phyloP scores from a whole-genome alignment of 1,139 yeast genomes.

The Saccharomyces pastorianus region DNA sequence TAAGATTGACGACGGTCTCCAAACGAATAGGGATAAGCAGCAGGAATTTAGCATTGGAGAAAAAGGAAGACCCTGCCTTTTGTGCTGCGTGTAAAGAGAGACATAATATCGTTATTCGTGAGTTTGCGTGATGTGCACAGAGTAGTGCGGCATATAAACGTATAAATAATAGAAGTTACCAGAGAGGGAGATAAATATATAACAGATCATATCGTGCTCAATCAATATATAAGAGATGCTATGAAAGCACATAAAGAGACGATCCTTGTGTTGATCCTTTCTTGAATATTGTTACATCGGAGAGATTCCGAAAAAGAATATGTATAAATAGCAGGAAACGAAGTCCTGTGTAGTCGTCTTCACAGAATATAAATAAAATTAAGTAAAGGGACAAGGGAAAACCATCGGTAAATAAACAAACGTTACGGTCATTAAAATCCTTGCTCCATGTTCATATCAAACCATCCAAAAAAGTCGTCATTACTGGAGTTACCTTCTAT shows the following conservation, averaged over 20 bases:
- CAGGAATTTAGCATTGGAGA: background rate
- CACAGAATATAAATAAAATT: background rate
- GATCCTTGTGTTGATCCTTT: background rate
- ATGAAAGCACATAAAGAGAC: background rate
- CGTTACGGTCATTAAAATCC: slow-evolving; percentile 34
- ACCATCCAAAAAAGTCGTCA: slow-evolving; percentile 92
- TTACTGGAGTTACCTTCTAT: slow-evolving; percentile 47
- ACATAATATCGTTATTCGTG: background rate
- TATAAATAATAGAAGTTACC: background rate
- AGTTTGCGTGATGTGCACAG: background rate
- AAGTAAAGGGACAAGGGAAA: background rate
- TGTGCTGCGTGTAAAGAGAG: too few relatives aligned
- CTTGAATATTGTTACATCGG: background rate
- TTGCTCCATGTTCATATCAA: slow-evolving; percentile 62
- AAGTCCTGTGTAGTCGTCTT: background rate
- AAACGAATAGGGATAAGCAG: background rate
- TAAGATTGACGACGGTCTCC: background rate
- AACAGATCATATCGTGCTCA: too few relatives aligned
- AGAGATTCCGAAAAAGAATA: background rate
- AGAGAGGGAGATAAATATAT: background rate
- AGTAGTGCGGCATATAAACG: background rate
- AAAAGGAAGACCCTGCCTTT: background rate
- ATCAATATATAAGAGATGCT: background rate
- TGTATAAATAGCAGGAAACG: background rate
- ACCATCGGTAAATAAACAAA: too few relatives aligned